Percentiles rank a stretch among this genome's conserved stretches.
Evolutionary conservation across 805 yeast genomes (phyloP).

Genomic region (Kluyveromyces dobzhanskii): DNA sequence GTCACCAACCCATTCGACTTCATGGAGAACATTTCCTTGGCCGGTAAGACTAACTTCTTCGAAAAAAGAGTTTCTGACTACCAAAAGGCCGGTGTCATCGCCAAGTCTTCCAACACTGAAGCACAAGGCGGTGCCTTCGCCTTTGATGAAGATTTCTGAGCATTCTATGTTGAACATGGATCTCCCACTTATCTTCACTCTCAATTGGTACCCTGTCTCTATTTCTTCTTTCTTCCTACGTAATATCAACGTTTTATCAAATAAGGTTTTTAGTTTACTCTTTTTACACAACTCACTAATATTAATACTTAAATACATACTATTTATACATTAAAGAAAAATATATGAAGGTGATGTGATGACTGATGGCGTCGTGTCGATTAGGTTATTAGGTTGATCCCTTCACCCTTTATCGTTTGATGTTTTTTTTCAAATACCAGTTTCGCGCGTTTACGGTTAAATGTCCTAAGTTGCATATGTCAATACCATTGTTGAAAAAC

Average conservation of each 20-base stretch:
- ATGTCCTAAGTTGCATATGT: no score
- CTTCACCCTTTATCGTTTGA: no score
- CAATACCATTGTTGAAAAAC: no score
- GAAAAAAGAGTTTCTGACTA: slow-evolving; percentile 98
- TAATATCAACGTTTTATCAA: not conserved
- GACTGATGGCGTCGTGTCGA: no score
- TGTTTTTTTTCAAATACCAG: no score
- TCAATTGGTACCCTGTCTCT: not conserved
- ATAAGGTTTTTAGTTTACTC: not conserved
- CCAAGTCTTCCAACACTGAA: slow-evolving; percentile 47
- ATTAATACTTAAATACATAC: not conserved
- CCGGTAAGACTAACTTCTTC: slow-evolving; percentile 98
- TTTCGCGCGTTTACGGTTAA: no score
- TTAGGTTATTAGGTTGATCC: no score
- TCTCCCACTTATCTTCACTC: not conserved
- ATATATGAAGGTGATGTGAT: no score
- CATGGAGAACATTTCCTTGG: slow-evolving; percentile 97
- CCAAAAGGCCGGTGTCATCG: slow-evolving; percentile 99
- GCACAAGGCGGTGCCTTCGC: slow-evolving; percentile 52
- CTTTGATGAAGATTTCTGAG: slow-evolving; percentile 89
- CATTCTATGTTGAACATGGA: not conserved
- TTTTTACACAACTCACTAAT: not conserved
- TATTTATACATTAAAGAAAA: no score
- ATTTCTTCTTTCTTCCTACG: not conserved
- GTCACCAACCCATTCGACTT: slow-evolving; percentile 93